Evolutionary conservation across 2,329 filamentous ascomycete genomes (phyloP).

Genomic region (Calonectria pseudoreteaudii): DNA sequence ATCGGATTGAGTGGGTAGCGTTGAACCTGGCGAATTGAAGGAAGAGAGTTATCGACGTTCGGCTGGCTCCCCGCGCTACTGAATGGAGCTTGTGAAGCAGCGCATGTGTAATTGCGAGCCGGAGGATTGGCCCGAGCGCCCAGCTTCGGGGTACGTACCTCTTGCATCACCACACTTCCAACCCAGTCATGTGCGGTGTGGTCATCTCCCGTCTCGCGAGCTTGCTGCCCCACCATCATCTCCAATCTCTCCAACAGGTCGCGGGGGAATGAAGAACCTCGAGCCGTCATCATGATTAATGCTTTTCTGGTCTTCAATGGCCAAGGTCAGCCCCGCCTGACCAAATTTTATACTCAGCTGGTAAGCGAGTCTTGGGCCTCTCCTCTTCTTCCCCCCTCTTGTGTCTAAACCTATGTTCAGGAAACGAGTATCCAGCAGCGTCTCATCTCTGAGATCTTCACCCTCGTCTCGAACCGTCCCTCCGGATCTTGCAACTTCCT

Average conservation of each 20-base stretch:
- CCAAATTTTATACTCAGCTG: conserved; percentile 98
- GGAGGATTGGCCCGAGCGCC: conserved; percentile 13
- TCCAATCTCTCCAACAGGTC: conserved; percentile 2
- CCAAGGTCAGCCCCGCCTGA: conserved; percentile 94
- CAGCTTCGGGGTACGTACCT: conserved; percentile 34
- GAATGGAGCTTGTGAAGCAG: conserved; percentile 11
- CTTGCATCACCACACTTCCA: not conserved
- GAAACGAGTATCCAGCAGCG: conserved; percentile 98
- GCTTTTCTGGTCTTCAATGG: conserved; percentile 99
- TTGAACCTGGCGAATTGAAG: not conserved
- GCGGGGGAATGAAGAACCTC: conserved; percentile 34
- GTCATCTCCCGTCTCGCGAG: conserved; percentile 16
- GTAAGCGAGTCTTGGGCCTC: conserved; percentile 57
- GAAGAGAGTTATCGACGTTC: conserved; percentile 17
- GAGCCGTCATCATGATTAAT: conserved; percentile 82
- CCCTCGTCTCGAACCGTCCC: conserved; percentile 91
- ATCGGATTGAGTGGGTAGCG: not conserved
- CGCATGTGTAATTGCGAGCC: conserved; percentile 10
- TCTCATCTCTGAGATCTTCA: conserved; percentile 96
- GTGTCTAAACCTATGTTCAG: conserved; percentile 58
- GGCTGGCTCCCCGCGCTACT: conserved; percentile 14
- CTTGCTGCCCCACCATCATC: conserved; percentile 38
- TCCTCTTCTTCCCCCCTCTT: not conserved
- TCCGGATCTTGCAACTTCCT: conserved; percentile 97
- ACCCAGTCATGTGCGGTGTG: conserved; percentile 31